Base-by-base conservation (phyloP, 495 filamentous ascomycete genomes). In the Aeminium ludgeri region DNA sequence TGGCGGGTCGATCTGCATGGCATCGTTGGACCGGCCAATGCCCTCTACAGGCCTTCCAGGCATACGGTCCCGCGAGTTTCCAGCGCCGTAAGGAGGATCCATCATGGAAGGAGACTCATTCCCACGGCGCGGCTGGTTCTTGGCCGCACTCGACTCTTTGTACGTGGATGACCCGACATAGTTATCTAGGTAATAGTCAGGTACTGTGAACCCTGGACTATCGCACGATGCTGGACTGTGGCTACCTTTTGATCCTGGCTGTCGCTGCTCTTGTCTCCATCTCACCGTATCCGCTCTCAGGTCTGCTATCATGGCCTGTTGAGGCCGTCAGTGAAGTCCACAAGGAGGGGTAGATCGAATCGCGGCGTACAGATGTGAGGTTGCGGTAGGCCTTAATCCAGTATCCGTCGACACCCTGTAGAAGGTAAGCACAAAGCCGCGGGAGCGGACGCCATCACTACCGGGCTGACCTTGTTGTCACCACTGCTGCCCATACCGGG, bases 341-440 rank as follows among this genome's bases (percentile, higher is more conserved):
- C 45, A 36, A 44, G 33, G 11, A 13, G 27, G 3, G 28, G 11
- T 40, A 40, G n/a, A 8, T 30, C 34, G 27, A 16, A 13, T 15
- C 17, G 37, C 20, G 38, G 70, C 78, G 70, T 73, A 86, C 84
- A 53, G 78, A 76, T 51, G 83, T 92, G 43, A 92, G 64, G 55
- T 82, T 86, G 45, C 84, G 76, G 59, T 87, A 89, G 28, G 83
- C 84, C 40, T 76, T 83, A 58, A 92, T 84, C 63, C 78, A 84
- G 60, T 80, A 92, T 43, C 83, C 84, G 43, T 73, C 65, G 43
- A 69, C 71, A 59, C 63, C 76, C 78, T 78, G 64, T 62, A 55
- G 53, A 35, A 30, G 45, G 61, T 56, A 55, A 54, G 59, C 45
- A 60, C 40, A 23, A n/a, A 10, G 19, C 6, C n/a, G 36, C 16